phyloP scores from a whole-genome alignment of 805 yeast genomes.

The Kuraishia floccosa region DNA sequence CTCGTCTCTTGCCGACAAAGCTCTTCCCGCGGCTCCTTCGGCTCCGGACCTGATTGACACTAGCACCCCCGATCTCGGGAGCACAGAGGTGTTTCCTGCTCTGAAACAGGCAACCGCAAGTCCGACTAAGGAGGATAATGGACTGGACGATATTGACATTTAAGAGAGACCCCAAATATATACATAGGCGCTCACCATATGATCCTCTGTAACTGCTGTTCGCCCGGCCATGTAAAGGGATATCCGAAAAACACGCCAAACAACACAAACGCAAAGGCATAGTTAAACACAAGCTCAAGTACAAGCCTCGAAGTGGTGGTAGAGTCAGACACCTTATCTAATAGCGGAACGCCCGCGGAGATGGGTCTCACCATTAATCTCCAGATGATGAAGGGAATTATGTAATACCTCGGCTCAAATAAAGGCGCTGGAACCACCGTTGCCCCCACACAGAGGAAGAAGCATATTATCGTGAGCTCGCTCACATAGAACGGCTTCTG shows the following conservation, averaged over 20 bases:
- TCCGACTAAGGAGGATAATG: too few species aligned
- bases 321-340: not conserved
- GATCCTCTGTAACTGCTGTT: constrained; percentile 60
- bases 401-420: constrained; percentile 89
- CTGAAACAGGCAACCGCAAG: too few species aligned
- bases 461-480: constrained; percentile 34
- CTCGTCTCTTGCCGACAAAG: too few species aligned
- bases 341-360: constrained; percentile 6
- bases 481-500: not conserved
- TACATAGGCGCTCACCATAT: constrained; percentile 55
- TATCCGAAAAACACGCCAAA: constrained; percentile 44
- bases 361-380: constrained; percentile 43
- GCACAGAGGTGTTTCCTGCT: too few species aligned
- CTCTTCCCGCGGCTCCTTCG: too few species aligned
- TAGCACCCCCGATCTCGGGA: too few species aligned
- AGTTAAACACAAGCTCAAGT: constrained; percentile 63
- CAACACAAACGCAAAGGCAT: constrained; percentile 40
- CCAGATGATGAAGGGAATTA: constrained; percentile 70
- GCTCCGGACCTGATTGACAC: too few species aligned
- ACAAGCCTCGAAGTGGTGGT: too few species aligned
- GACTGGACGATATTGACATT: not conserved
- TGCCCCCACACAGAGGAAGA: constrained; percentile 35
- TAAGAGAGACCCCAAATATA: not conserved
- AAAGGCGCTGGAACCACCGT: constrained; percentile 84
- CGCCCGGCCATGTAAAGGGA: constrained; percentile 60